Base-by-base conservation (phyloP, 257 asterid species). In the Paulownia fortunei region DNA sequence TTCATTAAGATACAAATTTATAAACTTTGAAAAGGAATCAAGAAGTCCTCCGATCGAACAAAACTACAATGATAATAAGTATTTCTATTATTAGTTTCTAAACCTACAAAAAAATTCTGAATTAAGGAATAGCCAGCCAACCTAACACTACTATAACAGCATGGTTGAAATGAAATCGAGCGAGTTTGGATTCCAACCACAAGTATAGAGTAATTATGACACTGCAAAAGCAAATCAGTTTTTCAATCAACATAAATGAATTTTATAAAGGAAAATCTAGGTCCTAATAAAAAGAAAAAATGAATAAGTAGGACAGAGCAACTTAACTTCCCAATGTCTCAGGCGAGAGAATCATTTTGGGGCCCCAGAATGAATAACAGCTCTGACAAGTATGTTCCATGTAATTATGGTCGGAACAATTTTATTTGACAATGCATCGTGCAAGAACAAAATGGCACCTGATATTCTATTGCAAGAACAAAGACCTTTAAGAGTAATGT, bases 371-470 rank as follows among this genome's bases (percentile, higher is more conserved):
- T 10, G 80, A 82, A 89, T 66, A 59, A 96, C 94, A 69, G 98
- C 97, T 86, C 99, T 83, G 80, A 93, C 96, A 69, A 93, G 97
- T 87, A 96, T 96, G 78, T 87, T 90, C 99, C 99, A 96, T 71
- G 97, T 90, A 72, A 93, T 51, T 54, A 83, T 44, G 41, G 97
- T 93, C 13, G 98, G 98, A 79, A 81, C 84, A 79, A 88, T 81
- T 58, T 87, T 84, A 83, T 81, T 85, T 34, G 82, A 42, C 85
- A 89, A 67, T 74, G 97, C 98, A 85, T 88, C 84, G 42, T 88
- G 86, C 54, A 96, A 87, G 85, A 88, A 89, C 71, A 81, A 72
- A 78, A 85, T 54, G 60, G 97, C 96, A 77, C 47, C 76, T 12
- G 93, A 78, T 84, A 92, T 56, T 84, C 89, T 89, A 69, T 87